Conservation (phyloP, 208 protist genomes). For the Borovskyia barvae region DNA sequence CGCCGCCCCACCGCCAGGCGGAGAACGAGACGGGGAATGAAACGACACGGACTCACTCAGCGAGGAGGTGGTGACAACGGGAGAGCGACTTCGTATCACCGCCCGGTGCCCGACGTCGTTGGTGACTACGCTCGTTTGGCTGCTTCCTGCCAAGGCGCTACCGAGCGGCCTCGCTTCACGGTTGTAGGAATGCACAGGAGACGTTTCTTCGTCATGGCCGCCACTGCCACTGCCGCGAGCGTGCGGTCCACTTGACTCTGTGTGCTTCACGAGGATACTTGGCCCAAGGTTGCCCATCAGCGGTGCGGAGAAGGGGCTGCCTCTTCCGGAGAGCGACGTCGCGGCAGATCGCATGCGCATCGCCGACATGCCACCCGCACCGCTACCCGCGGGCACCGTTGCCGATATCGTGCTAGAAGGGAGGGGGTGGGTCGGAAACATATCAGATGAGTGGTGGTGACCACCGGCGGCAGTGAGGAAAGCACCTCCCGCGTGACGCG, state of each 20-base stretch:
- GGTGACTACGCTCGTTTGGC: background rate
- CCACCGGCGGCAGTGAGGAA: background rate
- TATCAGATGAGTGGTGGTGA: background rate
- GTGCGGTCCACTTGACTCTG: background rate
- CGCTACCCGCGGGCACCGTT: background rate
- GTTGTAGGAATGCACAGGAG: conserved; percentile 18
- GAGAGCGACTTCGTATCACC: conserved; percentile 10
- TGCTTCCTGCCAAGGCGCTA: conserved; percentile 9
- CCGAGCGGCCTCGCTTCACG: conserved; percentile 14
- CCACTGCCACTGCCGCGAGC: background rate
- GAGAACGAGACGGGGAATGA: conserved; percentile 12
- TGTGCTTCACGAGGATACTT: conserved; percentile 21
- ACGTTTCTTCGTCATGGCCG: background rate
- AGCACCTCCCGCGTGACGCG: background rate
- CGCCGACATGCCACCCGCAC: background rate
- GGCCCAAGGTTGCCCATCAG: background rate
- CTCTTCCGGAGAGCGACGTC: no score
- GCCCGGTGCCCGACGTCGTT: background rate
- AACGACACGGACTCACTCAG: background rate
- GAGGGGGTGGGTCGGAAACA: background rate
- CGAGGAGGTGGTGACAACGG: background rate
- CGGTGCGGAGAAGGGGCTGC: conserved; percentile 3
- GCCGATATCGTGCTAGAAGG: background rate
- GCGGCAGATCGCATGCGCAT: conserved; percentile 1
- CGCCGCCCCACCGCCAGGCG: background rate